Evolutionary conservation across 2,329 filamentous ascomycete species (phyloP).

Genomic region (Pseudovirgaria hyperparasitica): DNA sequence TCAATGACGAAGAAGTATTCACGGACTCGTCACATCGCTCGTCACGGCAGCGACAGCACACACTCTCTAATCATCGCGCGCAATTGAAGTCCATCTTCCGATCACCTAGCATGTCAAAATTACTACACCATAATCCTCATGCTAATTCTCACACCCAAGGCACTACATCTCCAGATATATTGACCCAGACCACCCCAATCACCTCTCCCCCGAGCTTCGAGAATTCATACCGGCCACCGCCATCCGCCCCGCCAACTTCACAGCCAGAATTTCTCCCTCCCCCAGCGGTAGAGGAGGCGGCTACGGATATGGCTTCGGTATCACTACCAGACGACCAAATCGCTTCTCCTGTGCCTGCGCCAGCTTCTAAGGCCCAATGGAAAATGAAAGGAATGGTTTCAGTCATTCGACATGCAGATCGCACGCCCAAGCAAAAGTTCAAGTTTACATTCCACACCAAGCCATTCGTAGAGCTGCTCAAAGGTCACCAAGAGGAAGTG

Average conservation of each 20-base stretch:
- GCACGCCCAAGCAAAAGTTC: constrained; percentile 97
- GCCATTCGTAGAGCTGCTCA: constrained; percentile 87
- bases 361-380: constrained; percentile 78
- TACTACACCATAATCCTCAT: constrained; percentile 36
- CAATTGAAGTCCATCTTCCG: constrained; percentile 48
- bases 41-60: constrained; percentile 18
- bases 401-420: constrained; percentile 90
- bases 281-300: constrained; percentile 14
- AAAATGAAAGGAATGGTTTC: constrained; percentile 96
- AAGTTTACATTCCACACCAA: constrained; percentile 98
- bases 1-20: constrained; percentile 1
- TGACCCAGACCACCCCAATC: constrained; percentile 27
- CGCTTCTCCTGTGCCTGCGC: constrained; percentile 30
- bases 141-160: constrained; percentile 19
- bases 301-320: constrained; percentile 12
- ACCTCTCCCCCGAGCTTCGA: constrained; percentile 32
- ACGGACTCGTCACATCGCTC: constrained; percentile 6
- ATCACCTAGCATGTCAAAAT: constrained; percentile 50
- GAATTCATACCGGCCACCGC: constrained; percentile 14
- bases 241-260: constrained; percentile 13
- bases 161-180: constrained; percentile 33
- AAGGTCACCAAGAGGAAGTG: constrained; percentile 93
- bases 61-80: constrained; percentile 24
- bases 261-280: constrained; percentile 20
- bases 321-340: constrained; percentile 19